Conservation (phyloP, 805 yeast genomes). For the Candida andamanensis region DNA sequence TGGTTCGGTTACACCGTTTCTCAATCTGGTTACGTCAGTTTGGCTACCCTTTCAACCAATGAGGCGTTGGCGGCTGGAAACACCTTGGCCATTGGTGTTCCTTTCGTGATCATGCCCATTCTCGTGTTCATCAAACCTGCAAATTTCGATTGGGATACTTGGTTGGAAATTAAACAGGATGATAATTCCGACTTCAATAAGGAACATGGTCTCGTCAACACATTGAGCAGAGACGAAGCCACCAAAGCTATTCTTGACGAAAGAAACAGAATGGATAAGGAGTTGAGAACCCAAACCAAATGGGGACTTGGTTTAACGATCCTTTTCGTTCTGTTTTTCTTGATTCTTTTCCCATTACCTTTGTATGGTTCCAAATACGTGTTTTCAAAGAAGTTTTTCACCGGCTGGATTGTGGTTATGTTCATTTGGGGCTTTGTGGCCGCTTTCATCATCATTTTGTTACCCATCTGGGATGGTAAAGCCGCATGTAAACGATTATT, state of each 20-base stretch:
- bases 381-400: conserved; percentile 19
- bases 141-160: conserved; percentile 11
- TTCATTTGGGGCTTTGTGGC: conserved; percentile 22
- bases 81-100: conserved; percentile 12
- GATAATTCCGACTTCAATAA: conserved; percentile 20
- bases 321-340: conserved; percentile 16
- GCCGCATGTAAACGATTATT: conserved; percentile 36
- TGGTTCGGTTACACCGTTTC: conserved; percentile 25
- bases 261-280: conserved; percentile 15
- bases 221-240: conserved; percentile 21
- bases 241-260: conserved; percentile 20
- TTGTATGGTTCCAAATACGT: conserved; percentile 65
- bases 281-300: conserved; percentile 20
- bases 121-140: conserved; percentile 9
- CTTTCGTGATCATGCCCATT: conserved; percentile 10
- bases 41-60: conserved; percentile 12
- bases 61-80: conserved; percentile 13
- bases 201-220: conserved; percentile 22
- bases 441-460: conserved; percentile 27
- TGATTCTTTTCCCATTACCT: conserved; percentile 21
- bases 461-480: conserved; percentile 70
- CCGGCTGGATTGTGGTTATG: conserved; percentile 22
- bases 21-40: conserved; percentile 10
- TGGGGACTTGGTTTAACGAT: conserved; percentile 18
- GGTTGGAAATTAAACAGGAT: conserved; percentile 12